Base-by-base conservation (phyloP, 139 green algal genomes). In the Picochlorum sp. region DNA sequence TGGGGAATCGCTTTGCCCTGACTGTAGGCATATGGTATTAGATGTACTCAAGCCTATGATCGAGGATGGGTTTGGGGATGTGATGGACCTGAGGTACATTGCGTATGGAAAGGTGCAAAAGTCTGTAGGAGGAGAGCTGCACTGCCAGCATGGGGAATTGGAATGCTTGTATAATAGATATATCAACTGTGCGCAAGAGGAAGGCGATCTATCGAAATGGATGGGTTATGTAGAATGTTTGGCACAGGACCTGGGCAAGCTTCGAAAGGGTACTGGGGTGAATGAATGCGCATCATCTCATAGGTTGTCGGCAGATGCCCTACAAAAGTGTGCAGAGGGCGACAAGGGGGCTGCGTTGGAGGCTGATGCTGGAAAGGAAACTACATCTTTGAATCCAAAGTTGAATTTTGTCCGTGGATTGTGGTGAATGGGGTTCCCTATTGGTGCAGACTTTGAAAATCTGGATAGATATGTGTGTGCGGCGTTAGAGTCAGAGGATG, bases 111-210 rank as follows among this genome's bases (percentile, higher is more conserved):
- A 75, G 16, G 69, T 75, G 4, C 41, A 34, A 32, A 20, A 20
- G 62, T 20, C 21, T 59, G 14, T 20, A 61, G 62, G 51, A 44
- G 63, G 23, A 49, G 44, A n/a, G 16, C 28, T 55, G 15, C 16
- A 38, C 2, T 75, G 63, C 61, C 69, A 75, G 52, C 69, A 75
- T 56, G 69, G 69, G 2, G n/a, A 32, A 14, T 23, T 26, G 9
- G 69, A 75, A 61, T 66, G 69, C 69, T 57, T 59, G 41, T 75
- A 75, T 55, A 75, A 75, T 30, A 37, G 62, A 2, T 54, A 75
- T 21, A 69, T 75, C 16, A 66, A 69, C 21, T 69, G 60, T 16
- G 69, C 61, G 24, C 69, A 71, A 55, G 16, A 52, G 32, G 37
- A 71, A 52, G 8, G 16, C 5, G 61, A 66, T 38, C 11, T 56